These are phyloP conservation scores for Cadophora sp. DNA, from an alignment of 2,329 filamentous ascomycete genomes.

Conservation along the genomic window DNA sequence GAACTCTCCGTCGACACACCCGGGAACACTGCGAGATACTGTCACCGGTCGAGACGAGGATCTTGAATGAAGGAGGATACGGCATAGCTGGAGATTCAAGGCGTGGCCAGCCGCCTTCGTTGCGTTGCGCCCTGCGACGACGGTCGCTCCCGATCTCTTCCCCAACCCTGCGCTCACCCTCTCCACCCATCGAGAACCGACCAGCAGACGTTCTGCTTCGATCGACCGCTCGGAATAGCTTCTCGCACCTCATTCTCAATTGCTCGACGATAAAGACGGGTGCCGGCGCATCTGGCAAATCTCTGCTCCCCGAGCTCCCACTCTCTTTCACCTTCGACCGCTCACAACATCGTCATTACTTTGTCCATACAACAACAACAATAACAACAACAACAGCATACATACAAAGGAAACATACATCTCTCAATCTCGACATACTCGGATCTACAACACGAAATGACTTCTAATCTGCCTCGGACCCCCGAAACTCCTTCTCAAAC, in stretches of 20 bases:
- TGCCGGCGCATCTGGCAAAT: constrained; percentile 31
- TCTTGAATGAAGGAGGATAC: constrained; percentile 33
- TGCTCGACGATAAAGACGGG: constrained; percentile 18
- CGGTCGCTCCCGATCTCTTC: constrained; percentile 25
- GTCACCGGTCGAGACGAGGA: background rate
- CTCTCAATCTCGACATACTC: constrained; percentile 20
- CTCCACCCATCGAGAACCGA: constrained; percentile 19
- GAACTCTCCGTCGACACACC: constrained; percentile 21
- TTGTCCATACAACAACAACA: constrained; percentile 18
- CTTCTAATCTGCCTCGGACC: constrained; percentile 68
- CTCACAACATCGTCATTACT: constrained; percentile 16
- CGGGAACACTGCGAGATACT: constrained; percentile 20
- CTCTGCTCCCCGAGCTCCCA: constrained; percentile 16
- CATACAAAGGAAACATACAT: constrained; percentile 16
- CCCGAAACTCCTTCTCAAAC: constrained; percentile 71
- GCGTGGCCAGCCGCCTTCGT: constrained; percentile 27
- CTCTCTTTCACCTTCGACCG: constrained; percentile 28
- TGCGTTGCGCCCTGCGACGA: constrained; percentile 37
- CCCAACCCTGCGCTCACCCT: constrained; percentile 26
- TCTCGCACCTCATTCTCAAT: constrained; percentile 9
- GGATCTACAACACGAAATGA: constrained; percentile 52
- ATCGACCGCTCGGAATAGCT: constrained; percentile 21
- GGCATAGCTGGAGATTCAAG: constrained; percentile 22
- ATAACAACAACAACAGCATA: background rate
- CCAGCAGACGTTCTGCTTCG: constrained; percentile 20